Evolutionary conservation across 169 alveolate species (phyloP), one percentile per base, ranked within the genome.

Genomic region (Cryptosporidium muris): DNA sequence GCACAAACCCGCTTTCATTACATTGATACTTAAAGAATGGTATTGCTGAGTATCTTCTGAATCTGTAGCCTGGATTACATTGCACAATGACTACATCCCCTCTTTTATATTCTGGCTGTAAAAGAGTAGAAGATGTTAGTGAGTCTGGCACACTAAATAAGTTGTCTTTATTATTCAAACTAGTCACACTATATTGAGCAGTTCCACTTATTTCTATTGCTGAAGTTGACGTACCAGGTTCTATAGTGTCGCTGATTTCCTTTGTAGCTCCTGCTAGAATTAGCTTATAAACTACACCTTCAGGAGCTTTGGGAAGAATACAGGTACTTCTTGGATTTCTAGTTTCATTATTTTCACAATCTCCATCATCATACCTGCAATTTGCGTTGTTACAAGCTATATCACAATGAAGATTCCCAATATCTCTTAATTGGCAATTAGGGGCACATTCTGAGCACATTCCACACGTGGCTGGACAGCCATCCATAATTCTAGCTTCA

Each of bases 401-500:
- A 51, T 88, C 91, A 65, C 93, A 90, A 81, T 63, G 74, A 36
- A 89, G 56, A 80, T 90, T 88, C 6, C 93, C 93, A 2, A 90
- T 81, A 65, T 90, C 93, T 48, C 93, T 74, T 16, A 90, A 58
- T 48, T 90, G 90, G 43, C 93, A 90, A 16, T 90, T 91, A 1
- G 93, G 93, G 43, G 93, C 88, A 51, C 93, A 90, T 74, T 90
- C 91, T 16, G 43, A 63, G 36, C 92, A 89, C 52, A 85, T 88
- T 48, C 90, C 91, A n/a, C 92, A 89, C 1, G 92, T 82, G 16
- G 65, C 63, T 11, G 92, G 92, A 51, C 92, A 89, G 1, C 91
- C 92, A 64, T 89, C 92, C 63, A 80, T 64, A 37, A 89, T 88
- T 47, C 92, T 88, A 11, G 89, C 91, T 54, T 89, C 92, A 1